Evolutionary conservation across 495 filamentous ascomycete species (phyloP).

Genomic region (Neurospora sp.): DNA sequence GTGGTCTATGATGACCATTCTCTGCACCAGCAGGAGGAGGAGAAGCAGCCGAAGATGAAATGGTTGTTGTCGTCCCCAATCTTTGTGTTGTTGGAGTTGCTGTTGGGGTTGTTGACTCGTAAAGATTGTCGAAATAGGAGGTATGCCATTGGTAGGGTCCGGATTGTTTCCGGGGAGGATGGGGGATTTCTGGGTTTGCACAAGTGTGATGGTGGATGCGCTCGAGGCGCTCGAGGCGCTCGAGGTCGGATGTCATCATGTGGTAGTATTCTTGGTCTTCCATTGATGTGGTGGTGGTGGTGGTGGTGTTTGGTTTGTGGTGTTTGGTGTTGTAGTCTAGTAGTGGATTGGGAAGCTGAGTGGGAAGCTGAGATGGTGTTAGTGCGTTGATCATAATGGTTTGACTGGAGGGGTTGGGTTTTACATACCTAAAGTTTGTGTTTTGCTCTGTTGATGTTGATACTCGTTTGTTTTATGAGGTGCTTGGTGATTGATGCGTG

Average conservation of each 20-base stretch:
- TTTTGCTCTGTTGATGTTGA: not conserved
- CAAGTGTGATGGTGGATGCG: slow-evolving; percentile 13
- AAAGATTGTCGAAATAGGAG: not conserved
- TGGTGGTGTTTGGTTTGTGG: not conserved
- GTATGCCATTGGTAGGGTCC: not conserved
- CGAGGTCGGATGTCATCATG: slow-evolving; percentile 18
- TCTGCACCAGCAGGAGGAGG: not conserved
- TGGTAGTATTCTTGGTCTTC: slow-evolving; percentile 23
- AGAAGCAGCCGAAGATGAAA: not conserved
- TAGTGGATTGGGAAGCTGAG: not conserved
- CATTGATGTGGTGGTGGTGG: slow-evolving; percentile 1
- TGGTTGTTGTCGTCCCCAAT: not conserved
- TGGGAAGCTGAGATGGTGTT: not conserved
- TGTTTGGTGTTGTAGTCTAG: not conserved
- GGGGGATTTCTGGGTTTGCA: too few species aligned
- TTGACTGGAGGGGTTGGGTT: not conserved
- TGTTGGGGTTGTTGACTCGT: not conserved
- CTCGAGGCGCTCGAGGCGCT: slow-evolving; percentile 12
- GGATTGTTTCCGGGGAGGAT: too few species aligned
- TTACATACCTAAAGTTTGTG: not conserved
- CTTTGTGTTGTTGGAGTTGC: not conserved
- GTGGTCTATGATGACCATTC: not conserved
- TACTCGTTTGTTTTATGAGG: not conserved
- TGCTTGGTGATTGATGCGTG: not conserved
- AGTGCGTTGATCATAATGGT: not conserved